A percentile compares a stretch with the other conserved stretches of the same genome.
Evolutionary conservation across 768 basidiomycete species (phyloP).

Genomic region (Rubroboletus pulcherrimus): DNA sequence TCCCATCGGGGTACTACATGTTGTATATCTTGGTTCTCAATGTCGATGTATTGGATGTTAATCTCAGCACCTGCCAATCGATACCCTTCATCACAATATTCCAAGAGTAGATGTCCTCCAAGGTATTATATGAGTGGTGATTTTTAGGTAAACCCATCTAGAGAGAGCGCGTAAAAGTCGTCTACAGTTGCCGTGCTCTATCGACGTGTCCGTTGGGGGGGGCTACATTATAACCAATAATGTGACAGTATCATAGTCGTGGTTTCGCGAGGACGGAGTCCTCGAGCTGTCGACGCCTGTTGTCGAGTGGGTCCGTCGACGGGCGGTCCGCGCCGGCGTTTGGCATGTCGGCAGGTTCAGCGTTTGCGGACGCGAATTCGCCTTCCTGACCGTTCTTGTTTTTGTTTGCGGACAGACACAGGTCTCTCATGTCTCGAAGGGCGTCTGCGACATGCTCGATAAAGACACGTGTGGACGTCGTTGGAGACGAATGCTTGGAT

Average conservation of each 20-base stretch:
- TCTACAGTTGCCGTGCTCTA: neutral
- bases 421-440: conserved; percentile 62
- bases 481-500: conserved; percentile 67
- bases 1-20: neutral
- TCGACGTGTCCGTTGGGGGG: neutral
- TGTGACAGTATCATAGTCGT: conserved; percentile 11
- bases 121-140: conserved; percentile 7
- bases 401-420: conserved; percentile 36
- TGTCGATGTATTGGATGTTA: neutral
- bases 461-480: conserved; percentile 70
- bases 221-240: neutral
- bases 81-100: neutral
- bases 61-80: neutral
- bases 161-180: neutral
- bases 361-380: neutral
- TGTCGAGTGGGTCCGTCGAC: neutral
- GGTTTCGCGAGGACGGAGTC: conserved; percentile 12
- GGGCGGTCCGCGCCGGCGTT: neutral
- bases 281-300: neutral
- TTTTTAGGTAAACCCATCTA: neutral
- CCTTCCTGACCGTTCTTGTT: conserved; percentile 6
- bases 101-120: neutral
- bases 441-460: conserved; percentile 58
- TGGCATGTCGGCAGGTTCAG: neutral
- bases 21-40: neutral